These are phyloP conservation scores for Solanum pinnatisectum DNA, from an alignment of 257 asterid species.

Conservation along the genomic window DNA sequence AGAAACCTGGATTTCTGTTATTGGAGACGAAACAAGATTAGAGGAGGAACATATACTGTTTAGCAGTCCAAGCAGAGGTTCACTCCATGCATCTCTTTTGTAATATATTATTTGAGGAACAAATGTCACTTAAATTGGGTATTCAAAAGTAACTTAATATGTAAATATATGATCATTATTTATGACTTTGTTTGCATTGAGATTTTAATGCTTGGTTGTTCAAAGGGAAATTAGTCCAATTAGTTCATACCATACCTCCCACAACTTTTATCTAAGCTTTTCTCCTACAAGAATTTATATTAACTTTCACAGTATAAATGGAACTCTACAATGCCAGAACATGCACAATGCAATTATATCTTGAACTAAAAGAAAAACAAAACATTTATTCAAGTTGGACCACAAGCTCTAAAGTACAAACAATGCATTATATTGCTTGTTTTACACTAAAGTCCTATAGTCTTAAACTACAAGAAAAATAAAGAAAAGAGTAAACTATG, in stretches of 20 bases:
- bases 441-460: background rate
- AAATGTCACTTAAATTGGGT: background rate
- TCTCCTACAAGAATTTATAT: background rate
- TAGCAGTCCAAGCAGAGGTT: conserved; percentile 12
- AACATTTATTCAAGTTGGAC: background rate
- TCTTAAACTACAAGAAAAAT: background rate
- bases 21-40: conserved; percentile 28
- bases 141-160: background rate
- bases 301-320: background rate
- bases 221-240: background rate
- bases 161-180: background rate
- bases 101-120: background rate
- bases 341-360: background rate
- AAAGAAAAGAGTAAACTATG: background rate
- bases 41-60: conserved; percentile 43
- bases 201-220: background rate
- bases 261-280: background rate
- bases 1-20: conserved; percentile 83
- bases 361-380: background rate
- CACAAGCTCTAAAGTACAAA: background rate
- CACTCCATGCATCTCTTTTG: background rate
- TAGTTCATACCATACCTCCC: background rate
- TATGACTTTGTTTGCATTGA: background rate
- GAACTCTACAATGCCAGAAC: background rate
- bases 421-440: background rate